Evolutionary conservation across 2,329 filamentous ascomycete species (phyloP), one percentile per base, ranked within the genome.

Genomic region (Apiospora sp.): DNA sequence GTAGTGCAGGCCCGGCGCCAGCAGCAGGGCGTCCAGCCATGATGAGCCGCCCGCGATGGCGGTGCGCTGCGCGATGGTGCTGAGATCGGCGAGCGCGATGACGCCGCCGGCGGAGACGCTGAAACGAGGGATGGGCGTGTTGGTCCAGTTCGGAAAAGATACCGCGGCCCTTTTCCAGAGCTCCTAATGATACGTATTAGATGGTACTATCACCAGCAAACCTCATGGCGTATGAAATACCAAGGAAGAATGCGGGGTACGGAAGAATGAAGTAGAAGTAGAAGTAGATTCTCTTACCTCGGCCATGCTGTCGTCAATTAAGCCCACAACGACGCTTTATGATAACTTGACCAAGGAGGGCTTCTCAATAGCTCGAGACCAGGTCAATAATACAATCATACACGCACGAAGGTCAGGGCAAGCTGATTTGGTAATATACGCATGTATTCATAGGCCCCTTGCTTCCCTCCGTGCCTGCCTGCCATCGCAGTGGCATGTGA

Each of bases 1-100:
- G 75, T 87, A 87, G 79, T 92, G 90, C 69, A 92, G 77, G 0
- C 90, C 90, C 0, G 90, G 90, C 1, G 87, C 89, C 3, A 92
- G 83, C 16, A 91, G 82, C 14, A 92, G 82, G 10, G 82, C 82
- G 78, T 92, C 90, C 0, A 90, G 81, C 83, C 87, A 88, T 2
- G 85, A 86, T 0, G 88, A 87, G 3, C 87, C 88, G 37, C 90
- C 90, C 2, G 84, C 86, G 64, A 91, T 83, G 22, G 85, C 86
- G 2, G 90, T 91, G 8, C 89, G 85, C 67, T 87, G 82, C 7
- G 88, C 87, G 37, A 91, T 83, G 2, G 87, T 89, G 48, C 84
- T 83, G 51, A 92, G 84, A 73, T 91, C 89, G 4, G 90, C 90
- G 22, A 92, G 86, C 10, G 87, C 88, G 30, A 92, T 81, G 12